Base-by-base conservation (phyloP, 1,284 basidiomycete species). In the Boletus smithii region DNA sequence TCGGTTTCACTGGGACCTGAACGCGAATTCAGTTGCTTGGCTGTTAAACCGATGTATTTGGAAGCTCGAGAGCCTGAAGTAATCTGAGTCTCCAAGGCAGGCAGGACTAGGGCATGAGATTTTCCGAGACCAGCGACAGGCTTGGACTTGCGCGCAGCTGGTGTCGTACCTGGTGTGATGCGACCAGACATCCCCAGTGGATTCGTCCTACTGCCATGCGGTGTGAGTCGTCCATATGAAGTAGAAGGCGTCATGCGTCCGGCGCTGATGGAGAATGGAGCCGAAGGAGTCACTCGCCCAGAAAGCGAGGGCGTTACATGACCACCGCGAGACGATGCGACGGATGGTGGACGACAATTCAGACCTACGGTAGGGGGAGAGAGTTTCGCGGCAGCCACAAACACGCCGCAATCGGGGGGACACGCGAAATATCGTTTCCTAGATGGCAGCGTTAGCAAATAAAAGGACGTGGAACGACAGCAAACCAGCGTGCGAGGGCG, bases 381-480 rank as follows among this genome's bases (percentile, higher is more conserved):
- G 20, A 98, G 79, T 64, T 97, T 97, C 39, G 80, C 73, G 1
- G 81, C 75, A 7, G 87, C 82, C 26, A 95, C 86, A 64, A 98
- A 99, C 36, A 99, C 89, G 30, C 95, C 95, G 57, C 91, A 95
- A 44, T 81, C 80, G 0, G 85, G 82, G 22, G 88, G 80, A 66
- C 94, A 97, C 0, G 74, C 65, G 63, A 99, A 99, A 68, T 99
- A 98, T 61, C 79, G 83, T 37, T 83, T 81, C 34, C 93, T 85
- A 57, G 26, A 27, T 10, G 29, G 14, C 4, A 34, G 17, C 10
- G 35, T 61, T 30, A 55, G 54, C 30, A 33, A 32, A 48, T 36
- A 38, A 33, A 40, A 31, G 35, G 24, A 49, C 5, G 35, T 9
- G 16, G 37, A 20, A 40, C 9, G 23, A 30, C 17, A 24, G 17